A percentile compares a stretch with the other conserved stretches of the same genome.
These are phyloP conservation scores for Penicillium sp. DNA, from an alignment of 2,329 filamentous ascomycete species.

Conservation along the genomic window DNA sequence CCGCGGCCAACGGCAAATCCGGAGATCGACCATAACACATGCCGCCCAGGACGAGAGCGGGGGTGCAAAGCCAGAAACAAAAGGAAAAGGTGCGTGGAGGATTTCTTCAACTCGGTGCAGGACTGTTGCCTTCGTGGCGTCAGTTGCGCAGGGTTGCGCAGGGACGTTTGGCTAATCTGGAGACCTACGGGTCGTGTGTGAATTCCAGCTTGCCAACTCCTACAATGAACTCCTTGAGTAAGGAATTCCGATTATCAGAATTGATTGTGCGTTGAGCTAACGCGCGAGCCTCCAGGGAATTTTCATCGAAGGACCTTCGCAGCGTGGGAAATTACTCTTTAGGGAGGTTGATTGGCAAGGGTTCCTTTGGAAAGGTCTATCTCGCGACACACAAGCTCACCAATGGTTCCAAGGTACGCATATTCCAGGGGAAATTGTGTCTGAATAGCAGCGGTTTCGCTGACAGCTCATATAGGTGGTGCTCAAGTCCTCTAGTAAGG, in stretches of 20 bases:
- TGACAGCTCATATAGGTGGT: too few relatives aligned
- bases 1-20: slow-evolving; percentile 27
- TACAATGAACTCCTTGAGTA: slow-evolving; percentile 96
- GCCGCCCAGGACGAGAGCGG: slow-evolving; percentile 50
- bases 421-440: too few relatives aligned
- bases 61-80: slow-evolving; percentile 63
- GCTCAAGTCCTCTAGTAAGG: slow-evolving; percentile 95
- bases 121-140: too few relatives aligned
- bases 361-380: slow-evolving; percentile 98
- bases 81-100: slow-evolving; percentile 58
- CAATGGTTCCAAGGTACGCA: slow-evolving; percentile 89
- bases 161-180: slow-evolving; percentile 19
- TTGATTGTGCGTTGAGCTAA: slow-evolving; percentile 17
- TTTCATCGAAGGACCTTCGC: slow-evolving; percentile 86
- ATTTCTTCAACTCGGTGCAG: not conserved
- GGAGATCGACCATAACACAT: slow-evolving; percentile 44
- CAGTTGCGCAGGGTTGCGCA: not conserved
- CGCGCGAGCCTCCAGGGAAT: slow-evolving; percentile 69
- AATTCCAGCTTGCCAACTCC: slow-evolving; percentile 84
- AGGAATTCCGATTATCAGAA: slow-evolving; percentile 37
- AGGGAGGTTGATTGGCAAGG: slow-evolving; percentile 91
- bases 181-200: slow-evolving; percentile 9
- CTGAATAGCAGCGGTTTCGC: too few relatives aligned
- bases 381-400: slow-evolving; percentile 95
- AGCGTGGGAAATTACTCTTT: slow-evolving; percentile 94